Evolutionary conservation across 805 yeast genomes (phyloP).

Genomic region (Cephaloascus albidus): DNA sequence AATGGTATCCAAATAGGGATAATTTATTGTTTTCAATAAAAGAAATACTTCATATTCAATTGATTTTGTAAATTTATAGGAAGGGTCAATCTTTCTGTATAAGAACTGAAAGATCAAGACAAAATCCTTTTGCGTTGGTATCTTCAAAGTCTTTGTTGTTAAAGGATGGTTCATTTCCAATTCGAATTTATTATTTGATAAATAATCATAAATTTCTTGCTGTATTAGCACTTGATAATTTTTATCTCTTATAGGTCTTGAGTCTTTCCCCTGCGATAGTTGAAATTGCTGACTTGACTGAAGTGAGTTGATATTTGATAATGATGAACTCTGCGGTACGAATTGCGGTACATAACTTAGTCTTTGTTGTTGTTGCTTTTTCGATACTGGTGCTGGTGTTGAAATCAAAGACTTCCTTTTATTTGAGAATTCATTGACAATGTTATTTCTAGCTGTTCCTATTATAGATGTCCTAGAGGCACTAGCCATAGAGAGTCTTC

Average conservation of each 20-base stretch:
- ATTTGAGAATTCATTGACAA: conserved; percentile 6
- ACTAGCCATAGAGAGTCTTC: background rate
- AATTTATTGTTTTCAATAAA: conserved; percentile 53
- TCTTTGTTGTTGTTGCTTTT: conserved; percentile 9
- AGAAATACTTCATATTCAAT: conserved; percentile 71
- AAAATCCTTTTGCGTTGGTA: conserved; percentile 86
- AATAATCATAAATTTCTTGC: conserved; percentile 58
- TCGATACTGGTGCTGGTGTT: conserved; percentile 27
- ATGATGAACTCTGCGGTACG: conserved; percentile 5
- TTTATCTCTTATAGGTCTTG: conserved; percentile 71
- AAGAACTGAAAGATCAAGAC: conserved; percentile 71
- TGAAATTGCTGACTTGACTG: conserved; percentile 1
- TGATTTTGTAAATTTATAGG: conserved; percentile 55
- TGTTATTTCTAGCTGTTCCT: background rate
- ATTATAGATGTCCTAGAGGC: background rate
- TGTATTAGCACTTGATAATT: conserved; percentile 57
- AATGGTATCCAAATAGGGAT: conserved; percentile 74
- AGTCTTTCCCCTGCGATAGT: conserved; percentile 31
- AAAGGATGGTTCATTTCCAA: conserved; percentile 65
- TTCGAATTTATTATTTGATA: conserved; percentile 59
- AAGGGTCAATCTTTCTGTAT: conserved; percentile 71
- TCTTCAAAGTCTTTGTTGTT: conserved; percentile 51
- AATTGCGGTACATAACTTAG: conserved; percentile 3
- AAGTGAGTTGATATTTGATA: conserved; percentile 4
- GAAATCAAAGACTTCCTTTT: conserved; percentile 19